Base-by-base conservation (phyloP, 2,329 filamentous ascomycete genomes). In the Apiospora sp. region DNA sequence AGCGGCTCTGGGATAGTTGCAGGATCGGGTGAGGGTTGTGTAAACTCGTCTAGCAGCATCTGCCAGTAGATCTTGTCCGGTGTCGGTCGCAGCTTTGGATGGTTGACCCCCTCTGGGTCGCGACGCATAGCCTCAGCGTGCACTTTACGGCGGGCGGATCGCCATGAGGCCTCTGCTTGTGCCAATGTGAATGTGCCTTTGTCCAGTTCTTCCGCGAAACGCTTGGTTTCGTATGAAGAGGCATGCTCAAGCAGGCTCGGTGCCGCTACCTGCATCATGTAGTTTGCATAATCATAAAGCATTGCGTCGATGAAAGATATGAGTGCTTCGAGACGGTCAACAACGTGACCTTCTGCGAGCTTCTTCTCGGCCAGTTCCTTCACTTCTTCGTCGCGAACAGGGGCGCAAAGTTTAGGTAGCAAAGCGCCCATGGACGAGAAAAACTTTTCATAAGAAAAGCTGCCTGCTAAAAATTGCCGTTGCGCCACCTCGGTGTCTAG, bases 221-320 rank as follows among this genome's bases (percentile, higher is more conserved):
- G 86, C 75, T 91, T 91, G n/a, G 90, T 87, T 79, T 96, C 94
- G 80, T 96, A 96, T 22, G 90, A 87, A 1, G 91, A 84, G 1
- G 93, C 91, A 75, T 93, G 91, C 75, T 92, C 89, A 71, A 94
- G 90, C 70, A 96, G 87, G 7, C 90, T 89, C 0, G 93, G 92
- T 1, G 92, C 92, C 0, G 91, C 91, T 41, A 92, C 88, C 80
- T 91, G 90, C 69, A 96, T 85, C 77, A 95, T 87, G 79, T 94
- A 96, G 80, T 96, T 96, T 73, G 93, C 92, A 78, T 95, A 95
- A 78, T 96, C 94, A 73, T 94, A 90, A 34, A 93, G 89, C 84
- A 96, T 92, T 48, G 92, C 84, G 77, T 96, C 92, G 72, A 95
- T 93, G 76, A 94, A 92, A 43, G 91, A 89, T 71, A 94, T 89